Percentiles rank a stretch among this genome's conserved stretches.
phyloP scores from a whole-genome alignment of 495 filamentous ascomycete species.

The Barbatosphaeria neglecta region DNA sequence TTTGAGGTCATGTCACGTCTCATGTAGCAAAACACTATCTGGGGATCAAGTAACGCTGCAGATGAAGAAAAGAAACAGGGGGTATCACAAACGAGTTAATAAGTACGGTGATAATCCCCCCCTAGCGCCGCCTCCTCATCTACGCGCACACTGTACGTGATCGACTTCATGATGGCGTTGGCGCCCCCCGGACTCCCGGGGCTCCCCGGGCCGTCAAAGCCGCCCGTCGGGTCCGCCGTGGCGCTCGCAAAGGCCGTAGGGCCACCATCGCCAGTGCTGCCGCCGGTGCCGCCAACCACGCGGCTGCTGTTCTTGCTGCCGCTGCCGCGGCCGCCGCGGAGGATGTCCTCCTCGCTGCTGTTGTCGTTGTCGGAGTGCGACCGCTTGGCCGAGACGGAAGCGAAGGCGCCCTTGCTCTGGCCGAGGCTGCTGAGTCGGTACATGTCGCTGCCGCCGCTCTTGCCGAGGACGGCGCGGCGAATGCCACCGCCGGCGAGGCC shows the following conservation, averaged over 20 bases:
- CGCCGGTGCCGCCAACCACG: constrained; percentile 9
- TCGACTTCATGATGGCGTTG: constrained; percentile 31
- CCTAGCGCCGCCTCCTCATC: constrained; percentile 9
- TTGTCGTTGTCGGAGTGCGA: constrained; percentile 14
- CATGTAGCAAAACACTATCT: too few species aligned
- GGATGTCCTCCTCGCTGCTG: constrained; percentile 36
- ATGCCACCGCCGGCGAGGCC: neutral
- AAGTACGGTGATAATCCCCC: neutral
- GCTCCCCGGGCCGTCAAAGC: too few species aligned
- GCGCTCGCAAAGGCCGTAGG: too few species aligned
- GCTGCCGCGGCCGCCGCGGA: constrained; percentile 15
- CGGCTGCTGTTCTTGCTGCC: constrained; percentile 33
- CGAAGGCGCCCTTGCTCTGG: constrained; percentile 18
- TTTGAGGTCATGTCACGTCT: too few species aligned
- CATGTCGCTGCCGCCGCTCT: constrained; percentile 1
- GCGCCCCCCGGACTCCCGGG: constrained; percentile 8
- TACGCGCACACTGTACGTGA: constrained; percentile 31
- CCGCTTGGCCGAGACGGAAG: constrained; percentile 8
- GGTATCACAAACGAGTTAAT: neutral
- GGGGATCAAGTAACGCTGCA: too few species aligned
- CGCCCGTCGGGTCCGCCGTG: too few species aligned
- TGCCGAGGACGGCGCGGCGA: neutral
- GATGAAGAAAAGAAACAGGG: too few species aligned
- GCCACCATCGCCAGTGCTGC: neutral
- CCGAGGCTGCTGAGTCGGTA: constrained; percentile 17